phyloP scores from a whole-genome alignment of 2,329 filamentous ascomycete genomes.

The Penicillium sumatraense region DNA sequence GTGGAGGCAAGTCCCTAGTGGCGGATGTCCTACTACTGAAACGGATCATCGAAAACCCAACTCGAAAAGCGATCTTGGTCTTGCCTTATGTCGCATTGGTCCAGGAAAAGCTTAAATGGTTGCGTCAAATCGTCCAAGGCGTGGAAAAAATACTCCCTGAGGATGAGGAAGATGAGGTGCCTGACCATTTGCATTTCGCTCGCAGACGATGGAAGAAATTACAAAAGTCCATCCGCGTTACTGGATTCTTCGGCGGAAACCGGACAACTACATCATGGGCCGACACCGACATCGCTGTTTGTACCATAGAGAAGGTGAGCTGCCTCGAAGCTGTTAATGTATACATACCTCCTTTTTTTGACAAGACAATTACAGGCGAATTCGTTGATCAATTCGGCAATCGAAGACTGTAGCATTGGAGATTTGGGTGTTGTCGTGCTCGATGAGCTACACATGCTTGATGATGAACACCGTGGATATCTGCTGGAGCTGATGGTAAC shows the following conservation, averaged over 20 bases:
- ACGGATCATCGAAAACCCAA: constrained; percentile 65
- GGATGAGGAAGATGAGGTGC: constrained; percentile 34
- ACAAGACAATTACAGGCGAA: constrained; percentile 63
- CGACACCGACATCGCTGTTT: constrained; percentile 78
- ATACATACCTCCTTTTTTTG: not conserved
- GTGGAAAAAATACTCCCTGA: constrained; percentile 51
- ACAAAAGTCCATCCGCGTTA: constrained; percentile 65
- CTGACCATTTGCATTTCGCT: constrained; percentile 40
- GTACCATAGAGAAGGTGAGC: constrained; percentile 74
- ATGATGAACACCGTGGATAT: constrained; percentile 76
- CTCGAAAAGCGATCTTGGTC: constrained; percentile 71
- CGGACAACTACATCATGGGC: constrained; percentile 69
- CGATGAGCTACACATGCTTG: constrained; percentile 82
- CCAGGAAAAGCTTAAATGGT: constrained; percentile 77
- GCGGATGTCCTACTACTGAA: constrained; percentile 75
- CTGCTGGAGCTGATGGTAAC: constrained; percentile 75
- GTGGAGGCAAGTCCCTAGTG: constrained; percentile 77
- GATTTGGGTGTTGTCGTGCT: constrained; percentile 70
- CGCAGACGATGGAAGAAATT: constrained; percentile 60
- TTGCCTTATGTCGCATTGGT: constrained; percentile 79
- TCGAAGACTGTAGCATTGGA: constrained; percentile 70
- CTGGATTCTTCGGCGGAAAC: constrained; percentile 76
- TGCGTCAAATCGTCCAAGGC: constrained; percentile 68
- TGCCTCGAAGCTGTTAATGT: not conserved
- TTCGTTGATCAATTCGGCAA: constrained; percentile 71